These are phyloP conservation scores for Skeletonema costatum DNA, from an alignment of 108 stramenopile species.

Conservation along the genomic window DNA sequence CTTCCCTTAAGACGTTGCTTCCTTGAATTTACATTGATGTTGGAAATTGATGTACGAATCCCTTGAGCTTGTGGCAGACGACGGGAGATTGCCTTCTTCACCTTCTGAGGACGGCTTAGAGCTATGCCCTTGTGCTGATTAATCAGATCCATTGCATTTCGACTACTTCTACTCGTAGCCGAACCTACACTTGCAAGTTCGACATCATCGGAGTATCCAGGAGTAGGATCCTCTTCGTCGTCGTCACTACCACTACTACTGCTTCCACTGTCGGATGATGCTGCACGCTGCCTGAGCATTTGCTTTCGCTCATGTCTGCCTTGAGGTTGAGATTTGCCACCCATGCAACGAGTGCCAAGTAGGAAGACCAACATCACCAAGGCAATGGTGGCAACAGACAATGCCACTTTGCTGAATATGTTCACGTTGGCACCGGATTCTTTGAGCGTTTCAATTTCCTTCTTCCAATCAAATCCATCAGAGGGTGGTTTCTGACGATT, in stretches of 20 bases:
- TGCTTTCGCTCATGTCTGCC: neutral
- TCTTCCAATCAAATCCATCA: slow-evolving; percentile 13
- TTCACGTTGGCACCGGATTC: neutral
- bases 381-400: neutral
- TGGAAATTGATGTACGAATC: slow-evolving; percentile 5
- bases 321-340: neutral
- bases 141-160: slow-evolving; percentile 15
- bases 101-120: neutral
- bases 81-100: slow-evolving; percentile 7
- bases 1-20: neutral
- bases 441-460: slow-evolving; percentile 8
- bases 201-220: neutral
- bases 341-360: slow-evolving; percentile 1
- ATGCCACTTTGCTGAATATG: neutral
- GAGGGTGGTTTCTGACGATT: neutral
- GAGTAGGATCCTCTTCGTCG: neutral
- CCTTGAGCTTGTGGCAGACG: slow-evolving; percentile 1
- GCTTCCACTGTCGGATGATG: neutral
- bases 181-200: neutral
- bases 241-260: neutral
- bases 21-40: slow-evolving; percentile 15
- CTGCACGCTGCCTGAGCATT: neutral
- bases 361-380: neutral
- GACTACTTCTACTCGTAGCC: neutral
- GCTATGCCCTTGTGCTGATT: slow-evolving; percentile 10